phyloP scores from a whole-genome alignment of 2,329 filamentous ascomycete genomes.

The Chalaropsis thielavioides region DNA sequence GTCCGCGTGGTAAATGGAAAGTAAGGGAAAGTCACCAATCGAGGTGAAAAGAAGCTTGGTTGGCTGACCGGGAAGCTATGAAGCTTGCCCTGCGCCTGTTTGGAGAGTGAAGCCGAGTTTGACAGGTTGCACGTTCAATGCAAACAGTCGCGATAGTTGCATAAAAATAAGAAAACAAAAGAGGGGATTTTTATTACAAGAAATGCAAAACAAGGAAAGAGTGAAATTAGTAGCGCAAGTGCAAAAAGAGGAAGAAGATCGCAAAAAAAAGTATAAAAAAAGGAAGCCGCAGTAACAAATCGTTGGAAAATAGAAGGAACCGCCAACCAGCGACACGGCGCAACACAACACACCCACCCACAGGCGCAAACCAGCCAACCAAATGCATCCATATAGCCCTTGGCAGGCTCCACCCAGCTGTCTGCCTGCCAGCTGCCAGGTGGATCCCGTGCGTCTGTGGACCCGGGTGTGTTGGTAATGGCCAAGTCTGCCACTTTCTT shows the following conservation, averaged over 20 bases:
- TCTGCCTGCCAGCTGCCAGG: slow-evolving; percentile 4
- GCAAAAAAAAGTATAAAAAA: too few species aligned
- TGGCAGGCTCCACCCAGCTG: background rate
- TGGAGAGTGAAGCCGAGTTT: background rate
- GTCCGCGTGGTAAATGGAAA: background rate
- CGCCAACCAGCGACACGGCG: background rate
- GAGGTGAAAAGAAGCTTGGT: background rate
- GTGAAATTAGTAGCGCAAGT: background rate
- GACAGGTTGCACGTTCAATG: background rate
- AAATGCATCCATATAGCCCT: slow-evolving; percentile 3
- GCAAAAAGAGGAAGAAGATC: background rate
- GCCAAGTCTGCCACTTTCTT: background rate
- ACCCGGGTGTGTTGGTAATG: background rate
- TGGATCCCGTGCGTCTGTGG: background rate
- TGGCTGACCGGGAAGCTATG: background rate
- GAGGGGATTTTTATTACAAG: background rate
- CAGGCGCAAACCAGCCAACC: slow-evolving; percentile 7
- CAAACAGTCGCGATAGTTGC: background rate
- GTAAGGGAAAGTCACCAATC: background rate
- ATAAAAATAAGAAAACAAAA: background rate
- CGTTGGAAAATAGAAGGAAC: background rate
- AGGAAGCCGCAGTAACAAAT: background rate
- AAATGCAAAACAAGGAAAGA: background rate
- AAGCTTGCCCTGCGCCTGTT: background rate
- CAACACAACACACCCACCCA: background rate